Percentiles rank a stretch among this genome's conserved stretches.
Conservation (phyloP, 768 basidiomycete species). For the Naganishia kalamii region DNA sequence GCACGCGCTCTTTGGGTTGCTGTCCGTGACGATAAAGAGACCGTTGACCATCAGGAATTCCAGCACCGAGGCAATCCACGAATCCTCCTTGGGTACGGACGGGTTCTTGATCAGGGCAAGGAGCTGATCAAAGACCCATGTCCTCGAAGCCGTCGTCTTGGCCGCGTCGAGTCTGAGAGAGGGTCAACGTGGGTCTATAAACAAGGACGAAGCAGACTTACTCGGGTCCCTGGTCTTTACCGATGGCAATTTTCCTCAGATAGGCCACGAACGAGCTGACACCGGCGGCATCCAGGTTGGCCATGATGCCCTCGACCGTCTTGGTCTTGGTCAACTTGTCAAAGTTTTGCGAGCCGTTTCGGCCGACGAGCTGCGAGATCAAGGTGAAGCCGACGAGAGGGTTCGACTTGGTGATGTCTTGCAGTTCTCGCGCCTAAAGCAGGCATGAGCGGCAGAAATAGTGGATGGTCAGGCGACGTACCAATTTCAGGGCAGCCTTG, state of each 20-base stretch:
- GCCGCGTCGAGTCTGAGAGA: conserved; percentile 13
- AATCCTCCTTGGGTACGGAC: conserved; percentile 67
- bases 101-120: conserved; percentile 69
- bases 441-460: background rate
- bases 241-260: background rate
- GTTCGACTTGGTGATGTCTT: conserved; percentile 64
- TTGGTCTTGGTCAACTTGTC: conserved; percentile 88
- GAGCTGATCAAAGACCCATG: conserved; percentile 84
- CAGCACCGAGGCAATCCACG: conserved; percentile 66
- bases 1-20: conserved; percentile 60
- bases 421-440: conserved; percentile 65
- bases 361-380: conserved; percentile 74
- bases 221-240: conserved; percentile 35
- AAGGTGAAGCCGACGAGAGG: conserved; percentile 76
- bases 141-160: conserved; percentile 45
- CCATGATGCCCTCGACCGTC: conserved; percentile 76
- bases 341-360: conserved; percentile 76
- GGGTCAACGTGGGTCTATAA: background rate
- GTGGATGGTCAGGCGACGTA: conserved; percentile 45
- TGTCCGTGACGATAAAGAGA: conserved; percentile 68
- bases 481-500: conserved; percentile 78
- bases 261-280: conserved; percentile 47
- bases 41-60: conserved; percentile 79
- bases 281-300: conserved; percentile 64
- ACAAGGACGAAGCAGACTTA: conserved; percentile 39